These are phyloP conservation scores for Graphilbum fragrans DNA, from an alignment of 2,329 filamentous ascomycete species.

Conservation along the genomic window DNA sequence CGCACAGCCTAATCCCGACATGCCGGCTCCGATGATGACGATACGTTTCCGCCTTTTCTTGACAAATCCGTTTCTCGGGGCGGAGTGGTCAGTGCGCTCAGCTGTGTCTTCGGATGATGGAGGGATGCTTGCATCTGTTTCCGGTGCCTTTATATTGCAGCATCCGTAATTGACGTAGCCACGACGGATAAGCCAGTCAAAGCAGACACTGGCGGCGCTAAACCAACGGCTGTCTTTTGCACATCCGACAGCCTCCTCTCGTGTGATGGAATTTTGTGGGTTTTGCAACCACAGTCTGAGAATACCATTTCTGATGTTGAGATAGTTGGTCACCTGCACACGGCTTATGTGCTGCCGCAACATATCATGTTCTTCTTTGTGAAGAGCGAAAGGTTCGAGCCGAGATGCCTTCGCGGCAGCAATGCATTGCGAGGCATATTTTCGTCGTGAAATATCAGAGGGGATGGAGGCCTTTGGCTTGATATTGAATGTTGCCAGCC, in stretches of 20 bases:
- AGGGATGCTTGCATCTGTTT: constrained; percentile 20
- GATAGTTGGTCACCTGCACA: constrained; percentile 83
- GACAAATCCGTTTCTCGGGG: too few relatives aligned
- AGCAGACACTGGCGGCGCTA: constrained; percentile 74
- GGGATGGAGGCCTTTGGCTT: constrained; percentile 78
- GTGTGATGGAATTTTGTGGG: constrained; percentile 67
- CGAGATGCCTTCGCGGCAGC: constrained; percentile 80
- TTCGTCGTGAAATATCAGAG: constrained; percentile 52
- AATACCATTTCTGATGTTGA: constrained; percentile 94
- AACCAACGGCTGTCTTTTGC: constrained; percentile 83
- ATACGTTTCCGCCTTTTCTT: constrained; percentile 54
- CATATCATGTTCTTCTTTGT: constrained; percentile 71
- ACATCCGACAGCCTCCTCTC: constrained; percentile 81
- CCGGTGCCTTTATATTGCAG: constrained; percentile 34
- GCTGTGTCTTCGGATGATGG: background rate
- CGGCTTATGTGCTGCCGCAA: constrained; percentile 74
- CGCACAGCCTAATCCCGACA: constrained; percentile 84
- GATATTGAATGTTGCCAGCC: constrained; percentile 32
- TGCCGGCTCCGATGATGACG: constrained; percentile 83
- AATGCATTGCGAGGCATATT: constrained; percentile 88
- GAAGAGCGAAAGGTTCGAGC: constrained; percentile 78
- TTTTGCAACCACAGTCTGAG: constrained; percentile 81
- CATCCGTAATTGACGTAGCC: constrained; percentile 98
- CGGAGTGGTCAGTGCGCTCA: background rate
- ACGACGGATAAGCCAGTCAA: constrained; percentile 80